phyloP scores from a whole-genome alignment of 208 protist genomes.

The Crithidia brevicula region DNA sequence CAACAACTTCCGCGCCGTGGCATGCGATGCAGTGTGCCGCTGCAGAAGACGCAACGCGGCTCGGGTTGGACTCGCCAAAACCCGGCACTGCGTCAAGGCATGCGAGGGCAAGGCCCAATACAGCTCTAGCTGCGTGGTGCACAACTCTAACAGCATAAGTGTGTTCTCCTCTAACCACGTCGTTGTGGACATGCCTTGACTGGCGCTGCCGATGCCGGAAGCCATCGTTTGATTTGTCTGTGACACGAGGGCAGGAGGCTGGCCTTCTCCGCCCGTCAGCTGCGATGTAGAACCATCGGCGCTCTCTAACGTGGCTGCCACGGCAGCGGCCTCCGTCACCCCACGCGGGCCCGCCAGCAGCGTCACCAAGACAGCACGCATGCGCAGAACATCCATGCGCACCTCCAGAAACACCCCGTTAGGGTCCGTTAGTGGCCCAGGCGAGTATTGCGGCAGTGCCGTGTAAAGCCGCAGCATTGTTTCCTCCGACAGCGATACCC shows the following conservation, averaged over 20 bases:
- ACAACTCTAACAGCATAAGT: constrained; percentile 40
- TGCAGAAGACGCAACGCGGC: constrained; percentile 20
- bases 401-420: constrained; percentile 75
- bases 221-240: no score
- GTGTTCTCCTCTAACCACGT: constrained; percentile 39
- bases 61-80: constrained; percentile 18
- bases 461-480: constrained; percentile 29
- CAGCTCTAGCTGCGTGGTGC: constrained; percentile 39
- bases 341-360: constrained; percentile 34
- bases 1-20: constrained; percentile 21
- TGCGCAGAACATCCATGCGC: constrained; percentile 36
- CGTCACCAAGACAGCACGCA: constrained; percentile 42
- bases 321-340: constrained; percentile 7
- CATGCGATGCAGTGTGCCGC: constrained; percentile 4
- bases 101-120: constrained; percentile 41
- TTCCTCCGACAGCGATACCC: constrained; percentile 29
- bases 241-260: no score
- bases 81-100: constrained; percentile 26
- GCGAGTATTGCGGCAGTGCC: constrained; percentile 23
- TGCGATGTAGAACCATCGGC: neutral
- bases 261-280: neutral
- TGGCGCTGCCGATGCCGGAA: neutral
- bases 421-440: constrained; percentile 41
- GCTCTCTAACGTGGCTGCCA: neutral
- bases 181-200: neutral